A percentile compares a stretch with the other conserved stretches of the same genome.
phyloP scores from a whole-genome alignment of 2,329 filamentous ascomycete genomes.

The Fusarium albidum region DNA sequence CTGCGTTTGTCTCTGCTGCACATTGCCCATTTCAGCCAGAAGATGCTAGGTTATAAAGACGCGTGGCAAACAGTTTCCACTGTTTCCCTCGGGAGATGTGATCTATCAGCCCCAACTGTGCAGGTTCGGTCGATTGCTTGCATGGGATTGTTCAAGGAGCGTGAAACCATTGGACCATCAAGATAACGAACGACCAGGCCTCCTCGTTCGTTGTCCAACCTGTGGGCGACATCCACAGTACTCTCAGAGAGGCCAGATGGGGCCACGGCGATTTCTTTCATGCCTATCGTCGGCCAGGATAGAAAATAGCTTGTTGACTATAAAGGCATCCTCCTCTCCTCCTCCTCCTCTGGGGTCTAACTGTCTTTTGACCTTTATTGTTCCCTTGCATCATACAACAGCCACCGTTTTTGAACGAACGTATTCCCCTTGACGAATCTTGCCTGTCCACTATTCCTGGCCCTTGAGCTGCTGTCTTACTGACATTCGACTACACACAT shows the following conservation, averaged over 20 bases:
- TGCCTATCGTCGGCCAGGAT: background rate
- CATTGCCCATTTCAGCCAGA: constrained; percentile 27
- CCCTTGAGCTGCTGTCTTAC: no score
- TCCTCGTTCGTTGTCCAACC: background rate
- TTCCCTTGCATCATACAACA: no score
- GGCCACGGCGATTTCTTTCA: background rate
- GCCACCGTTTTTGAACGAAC: no score
- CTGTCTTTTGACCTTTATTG: no score
- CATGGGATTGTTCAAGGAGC: constrained; percentile 4
- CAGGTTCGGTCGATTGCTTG: constrained; percentile 9
- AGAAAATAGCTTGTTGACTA: constrained; percentile 8
- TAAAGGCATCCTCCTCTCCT: no score
- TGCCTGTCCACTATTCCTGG: no score
- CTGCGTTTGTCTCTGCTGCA: constrained; percentile 33
- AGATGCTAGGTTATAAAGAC: constrained; percentile 1
- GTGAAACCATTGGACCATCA: constrained; percentile 11
- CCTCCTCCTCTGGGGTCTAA: no score
- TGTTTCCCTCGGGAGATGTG: constrained; percentile 8
- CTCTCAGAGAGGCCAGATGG: background rate
- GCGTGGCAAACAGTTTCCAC: constrained; percentile 5
- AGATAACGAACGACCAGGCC: constrained; percentile 9
- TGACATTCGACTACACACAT: no score
- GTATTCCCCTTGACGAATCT: no score
- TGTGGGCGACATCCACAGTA: constrained; percentile 11
- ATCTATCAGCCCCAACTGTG: constrained; percentile 12